Base-by-base conservation (phyloP, 2,329 filamentous ascomycete species). In the Penicillium sp. region DNA sequence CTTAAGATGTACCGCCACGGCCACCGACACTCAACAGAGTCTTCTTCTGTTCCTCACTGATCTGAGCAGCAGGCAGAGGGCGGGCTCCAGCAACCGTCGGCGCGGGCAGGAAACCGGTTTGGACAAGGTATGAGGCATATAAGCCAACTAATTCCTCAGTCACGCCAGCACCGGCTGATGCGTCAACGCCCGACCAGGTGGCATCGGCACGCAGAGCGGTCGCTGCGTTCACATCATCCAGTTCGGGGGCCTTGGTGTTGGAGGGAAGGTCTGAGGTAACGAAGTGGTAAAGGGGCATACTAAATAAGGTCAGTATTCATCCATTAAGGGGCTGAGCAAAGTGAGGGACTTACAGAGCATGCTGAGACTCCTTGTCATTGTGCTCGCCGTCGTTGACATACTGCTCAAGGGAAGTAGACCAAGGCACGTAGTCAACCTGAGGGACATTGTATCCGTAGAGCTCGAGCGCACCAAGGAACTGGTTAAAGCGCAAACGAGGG, bases 401-500 rank as follows among this genome's bases (percentile, higher is more conserved):
- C 45, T 75, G 69, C 68, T 86, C 80, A 52, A 94, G 76, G 57
- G 78, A 77, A 28, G 74, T 71, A 54, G 79, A 80, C 88, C 88
- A 94, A 6, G 77, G 73, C 3, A 77, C 67, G 62, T 93, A 94
- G 32, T 77, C 72, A 2, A 86, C 77, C 54, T 83, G 76, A 0
- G 84, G 81, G 0, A 83, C 79, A 24, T 75, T 64, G 69, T 88
- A 95, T 24, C 88, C 88, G 64, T 87, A 94, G 19, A 74, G 76
- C 62, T 84, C 77, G 7, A 95, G 75, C 0, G 79, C 75, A 19
- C 78, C 77, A n/a, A 93, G 76, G 69, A 82, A 95, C 64, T 88
- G 77, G 69, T 85, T 88, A 75, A 90, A 84, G 2, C 81, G 81
- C 35, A 93, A 77, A 15, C 88, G 77, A 2, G 88, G 88, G 66